These are phyloP conservation scores for Aaosphaeria pasadenensis DNA, from an alignment of 2,329 filamentous ascomycete genomes.

Conservation along the genomic window DNA sequence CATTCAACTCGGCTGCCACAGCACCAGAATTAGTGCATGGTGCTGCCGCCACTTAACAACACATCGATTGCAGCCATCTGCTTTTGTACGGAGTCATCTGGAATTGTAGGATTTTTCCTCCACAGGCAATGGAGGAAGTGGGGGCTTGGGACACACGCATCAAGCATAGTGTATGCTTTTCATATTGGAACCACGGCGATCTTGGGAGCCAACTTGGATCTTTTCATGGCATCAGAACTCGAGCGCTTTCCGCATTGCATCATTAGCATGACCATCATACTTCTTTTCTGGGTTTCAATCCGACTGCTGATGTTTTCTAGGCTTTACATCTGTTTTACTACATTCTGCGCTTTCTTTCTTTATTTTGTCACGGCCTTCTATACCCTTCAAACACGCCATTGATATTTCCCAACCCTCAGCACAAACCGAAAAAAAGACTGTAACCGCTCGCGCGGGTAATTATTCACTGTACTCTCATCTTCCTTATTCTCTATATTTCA, in stretches of 20 bases:
- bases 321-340: constrained; percentile 13
- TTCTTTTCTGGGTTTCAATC: constrained; percentile 1
- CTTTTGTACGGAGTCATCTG: constrained; percentile 10
- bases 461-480: constrained; percentile 25
- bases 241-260: constrained; percentile 27
- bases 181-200: constrained; percentile 9
- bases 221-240: constrained; percentile 10
- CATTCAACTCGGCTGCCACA: constrained; percentile 7
- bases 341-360: constrained; percentile 12
- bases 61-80: no score
- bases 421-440: constrained; percentile 33
- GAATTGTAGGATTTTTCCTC: constrained; percentile 16
- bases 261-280: constrained; percentile 23
- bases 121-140: constrained; percentile 9
- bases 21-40: no score
- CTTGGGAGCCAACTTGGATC: constrained; percentile 9
- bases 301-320: constrained; percentile 5
- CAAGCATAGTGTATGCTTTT: constrained; percentile 9
- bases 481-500: constrained; percentile 1
- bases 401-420: constrained; percentile 10
- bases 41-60: no score
- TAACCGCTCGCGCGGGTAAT: constrained; percentile 41
- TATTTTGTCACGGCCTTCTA: constrained; percentile 24
- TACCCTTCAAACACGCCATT: constrained; percentile 21
- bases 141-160: constrained; percentile 7